Conservation (phyloP, 2,329 filamentous ascomycete species). For the Calonectria honghensis region DNA sequence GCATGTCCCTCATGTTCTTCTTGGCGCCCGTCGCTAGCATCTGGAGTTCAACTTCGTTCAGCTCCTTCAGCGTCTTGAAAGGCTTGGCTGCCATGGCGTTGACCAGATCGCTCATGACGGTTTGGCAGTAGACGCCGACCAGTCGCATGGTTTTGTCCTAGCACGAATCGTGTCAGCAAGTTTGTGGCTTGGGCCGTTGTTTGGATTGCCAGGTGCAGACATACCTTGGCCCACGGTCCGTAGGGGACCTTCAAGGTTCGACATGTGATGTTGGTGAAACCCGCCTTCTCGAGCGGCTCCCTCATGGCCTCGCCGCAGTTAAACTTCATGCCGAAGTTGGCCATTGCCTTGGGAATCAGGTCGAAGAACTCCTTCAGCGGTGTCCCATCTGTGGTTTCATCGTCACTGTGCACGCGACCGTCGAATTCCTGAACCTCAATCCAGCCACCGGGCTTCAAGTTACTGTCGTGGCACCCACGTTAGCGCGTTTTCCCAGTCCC, state of each 20-base stretch:
- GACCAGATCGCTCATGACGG: conserved; percentile 48
- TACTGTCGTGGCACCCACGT: background rate
- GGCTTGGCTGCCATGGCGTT: conserved; percentile 50
- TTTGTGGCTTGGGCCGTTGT: background rate
- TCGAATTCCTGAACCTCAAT: conserved; percentile 60
- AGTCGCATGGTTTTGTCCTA: conserved; percentile 48
- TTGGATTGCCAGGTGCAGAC: background rate
- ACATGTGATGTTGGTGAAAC: conserved; percentile 45
- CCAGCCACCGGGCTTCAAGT: conserved; percentile 48
- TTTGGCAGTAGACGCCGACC: conserved; percentile 44
- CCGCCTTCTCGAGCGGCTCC: conserved; percentile 42
- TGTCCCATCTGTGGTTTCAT: conserved; percentile 58
- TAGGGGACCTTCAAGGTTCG: conserved; percentile 47
- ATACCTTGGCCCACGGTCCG: conserved; percentile 48
- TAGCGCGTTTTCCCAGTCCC: background rate
- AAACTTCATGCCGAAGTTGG: conserved; percentile 59
- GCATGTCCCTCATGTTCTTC: conserved; percentile 40
- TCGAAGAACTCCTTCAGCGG: conserved; percentile 53
- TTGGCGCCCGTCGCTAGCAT: conserved; percentile 40
- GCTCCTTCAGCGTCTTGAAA: conserved; percentile 42
- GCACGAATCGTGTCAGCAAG: background rate
- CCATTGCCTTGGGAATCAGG: conserved; percentile 45
- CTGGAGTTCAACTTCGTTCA: conserved; percentile 42
- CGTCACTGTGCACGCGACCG: conserved; percentile 61
- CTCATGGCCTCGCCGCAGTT: conserved; percentile 37